Evolutionary conservation across 805 yeast genomes (phyloP), one percentile per base, ranked within the genome.

Genomic region (Candida sithepensis): DNA sequence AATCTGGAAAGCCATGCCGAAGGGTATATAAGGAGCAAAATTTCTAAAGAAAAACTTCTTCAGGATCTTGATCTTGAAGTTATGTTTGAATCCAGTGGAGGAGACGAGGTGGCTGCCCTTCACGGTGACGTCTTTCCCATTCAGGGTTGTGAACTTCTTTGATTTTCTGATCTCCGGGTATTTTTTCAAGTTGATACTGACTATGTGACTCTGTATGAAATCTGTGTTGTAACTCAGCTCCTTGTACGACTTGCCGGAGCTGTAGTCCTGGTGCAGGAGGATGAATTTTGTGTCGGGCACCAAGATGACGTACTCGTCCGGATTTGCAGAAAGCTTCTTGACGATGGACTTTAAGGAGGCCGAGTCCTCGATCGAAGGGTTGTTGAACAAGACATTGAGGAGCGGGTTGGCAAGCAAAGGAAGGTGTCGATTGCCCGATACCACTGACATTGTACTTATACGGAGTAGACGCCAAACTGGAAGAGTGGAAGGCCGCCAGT

Each of bases 311-410:
- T 74, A 81, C n/a, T 75, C 76, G 18, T 71, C 72, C 34, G 84
- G 79, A 50, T 63, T 65, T 39, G 58, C 62, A 2, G 71, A 56
- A 21, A 84, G 57, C 43, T 64, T 72, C 3, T 65, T 59, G 33
- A 81, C 70, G 7, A 79, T 67, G n/a, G 70, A 71, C 48, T 72
- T 75, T 20, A 61, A 43, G 74, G 66, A 14, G 12, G 82, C 74
- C 0, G 75, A 69, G n/a, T 63, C 65, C 6, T 63, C 49, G 2
- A 81, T 80, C 47, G 67, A 70, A 0, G 85, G 84, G 55, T 84
- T 81, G 66, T 84, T 82, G 69, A 86, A 84, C 6, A 85, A 64
- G 34, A 81, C 73, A 61, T 85, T 81, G 28, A 85, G 67, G 32
- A 83, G 67, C 8, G 91, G 89, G 56, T 85, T 84, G 47, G 75